Percentiles rank a stretch among this genome's conserved stretches.
These are phyloP conservation scores for Pilatotrama ljubarskyi DNA, from an alignment of 768 basidiomycete species.

Conservation along the genomic window DNA sequence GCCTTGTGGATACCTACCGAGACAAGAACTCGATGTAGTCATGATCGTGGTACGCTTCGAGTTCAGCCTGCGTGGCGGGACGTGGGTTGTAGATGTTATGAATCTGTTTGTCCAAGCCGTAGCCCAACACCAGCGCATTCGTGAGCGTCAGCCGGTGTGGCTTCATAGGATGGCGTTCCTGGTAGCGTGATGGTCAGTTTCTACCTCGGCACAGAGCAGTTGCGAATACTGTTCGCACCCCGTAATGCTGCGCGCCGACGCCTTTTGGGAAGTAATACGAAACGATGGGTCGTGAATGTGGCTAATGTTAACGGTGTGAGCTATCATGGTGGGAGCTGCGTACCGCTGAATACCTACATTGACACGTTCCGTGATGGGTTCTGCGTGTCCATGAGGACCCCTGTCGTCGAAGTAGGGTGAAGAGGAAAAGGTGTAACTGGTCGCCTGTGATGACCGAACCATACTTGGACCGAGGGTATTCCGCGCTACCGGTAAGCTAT, in stretches of 20 bases:
- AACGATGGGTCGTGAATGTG: slow-evolving; percentile 86
- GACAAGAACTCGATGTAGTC: slow-evolving; percentile 98
- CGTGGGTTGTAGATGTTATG: slow-evolving; percentile 90
- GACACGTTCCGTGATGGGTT: slow-evolving; percentile 78
- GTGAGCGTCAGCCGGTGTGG: slow-evolving; percentile 95
- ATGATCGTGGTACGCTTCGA: slow-evolving; percentile 88
- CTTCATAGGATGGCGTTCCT: slow-evolving; percentile 99
- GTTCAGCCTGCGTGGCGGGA: slow-evolving; percentile 84
- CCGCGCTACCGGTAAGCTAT: too few relatives aligned
- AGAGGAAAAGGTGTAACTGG: slow-evolving; percentile 61
- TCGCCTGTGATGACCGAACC: slow-evolving; percentile 40
- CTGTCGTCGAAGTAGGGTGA: slow-evolving; percentile 77
- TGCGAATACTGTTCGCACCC: slow-evolving; percentile 51
- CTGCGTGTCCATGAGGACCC: slow-evolving; percentile 66
- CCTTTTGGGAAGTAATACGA: slow-evolving; percentile 96
- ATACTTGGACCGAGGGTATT: slow-evolving; percentile 22
- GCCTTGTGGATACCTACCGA: slow-evolving; percentile 47
- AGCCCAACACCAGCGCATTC: slow-evolving; percentile 93
- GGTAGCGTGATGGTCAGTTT: neutral
- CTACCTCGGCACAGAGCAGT: neutral
- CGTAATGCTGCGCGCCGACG: slow-evolving; percentile 95
- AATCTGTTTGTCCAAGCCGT: slow-evolving; percentile 94
- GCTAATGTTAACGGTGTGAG: slow-evolving; percentile 35
- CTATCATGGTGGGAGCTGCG: neutral
- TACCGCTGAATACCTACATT: slow-evolving; percentile 47